Conservation (phyloP, 371 early-diverging fungal genomes). For the Haplosporangium sp. region DNA sequence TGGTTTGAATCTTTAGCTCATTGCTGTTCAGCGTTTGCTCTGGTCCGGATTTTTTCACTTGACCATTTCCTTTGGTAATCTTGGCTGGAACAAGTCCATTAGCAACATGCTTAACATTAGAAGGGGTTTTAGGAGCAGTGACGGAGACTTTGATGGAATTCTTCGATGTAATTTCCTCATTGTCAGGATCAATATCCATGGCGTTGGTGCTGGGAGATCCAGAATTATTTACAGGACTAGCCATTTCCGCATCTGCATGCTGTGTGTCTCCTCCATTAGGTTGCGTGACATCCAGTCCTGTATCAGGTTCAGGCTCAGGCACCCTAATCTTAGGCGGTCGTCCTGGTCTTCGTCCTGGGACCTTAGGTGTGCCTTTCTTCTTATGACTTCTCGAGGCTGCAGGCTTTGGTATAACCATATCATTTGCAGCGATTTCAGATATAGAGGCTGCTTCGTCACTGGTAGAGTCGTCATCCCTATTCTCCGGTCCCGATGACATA, state of each 20-base stretch:
- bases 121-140: not conserved
- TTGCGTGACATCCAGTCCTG: not conserved
- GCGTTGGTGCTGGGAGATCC: not conserved
- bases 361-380: constrained; percentile 6
- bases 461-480: constrained; percentile 14
- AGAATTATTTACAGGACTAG: not conserved
- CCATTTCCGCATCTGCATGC: constrained; percentile 12
- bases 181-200: constrained; percentile 1
- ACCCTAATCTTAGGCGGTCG: constrained; percentile 21
- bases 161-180: not conserved
- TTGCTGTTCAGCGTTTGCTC: not conserved
- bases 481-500: constrained; percentile 23
- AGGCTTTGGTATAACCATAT: not conserved
- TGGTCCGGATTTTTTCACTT: too few species aligned
- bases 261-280: not conserved
- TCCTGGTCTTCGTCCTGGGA: constrained; percentile 15
- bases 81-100: not conserved
- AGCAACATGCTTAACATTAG: not conserved
- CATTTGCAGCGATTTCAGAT: not conserved
- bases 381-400: not conserved
- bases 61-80: constrained; percentile 12
- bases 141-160: not conserved
- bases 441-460: constrained; percentile 4
- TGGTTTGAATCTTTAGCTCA: constrained; percentile 30
- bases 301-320: not conserved